Evolutionary conservation across 2,329 filamentous ascomycete species (phyloP).

Genomic region (Monosporascus sp.): DNA sequence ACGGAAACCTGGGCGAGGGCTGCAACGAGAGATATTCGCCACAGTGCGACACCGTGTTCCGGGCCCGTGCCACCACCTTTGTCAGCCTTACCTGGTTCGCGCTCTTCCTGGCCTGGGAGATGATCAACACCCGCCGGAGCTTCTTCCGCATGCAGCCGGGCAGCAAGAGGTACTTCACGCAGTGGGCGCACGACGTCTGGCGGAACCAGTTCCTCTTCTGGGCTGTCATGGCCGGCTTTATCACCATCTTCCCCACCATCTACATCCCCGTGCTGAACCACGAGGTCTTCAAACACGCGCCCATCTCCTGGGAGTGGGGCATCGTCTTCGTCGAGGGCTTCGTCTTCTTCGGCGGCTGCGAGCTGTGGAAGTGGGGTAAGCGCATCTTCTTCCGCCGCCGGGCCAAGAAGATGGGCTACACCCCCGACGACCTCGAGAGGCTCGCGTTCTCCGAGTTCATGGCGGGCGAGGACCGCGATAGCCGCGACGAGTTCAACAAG

Average conservation of each 20-base stretch:
- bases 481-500: slow-evolving; percentile 1
- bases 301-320: slow-evolving; percentile 59
- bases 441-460: slow-evolving; percentile 2
- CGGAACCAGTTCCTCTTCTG: slow-evolving; percentile 68
- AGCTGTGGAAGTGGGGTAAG: background rate
- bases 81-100: slow-evolving; percentile 72
- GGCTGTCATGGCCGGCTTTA: slow-evolving; percentile 46
- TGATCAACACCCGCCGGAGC: slow-evolving; percentile 65
- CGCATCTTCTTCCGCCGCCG: too few relatives aligned
- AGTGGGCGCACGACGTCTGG: slow-evolving; percentile 66
- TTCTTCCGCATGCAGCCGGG: slow-evolving; percentile 71
- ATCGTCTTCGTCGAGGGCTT: slow-evolving; percentile 46
- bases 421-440: slow-evolving; percentile 3
- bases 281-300: slow-evolving; percentile 54
- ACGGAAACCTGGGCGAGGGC: slow-evolving; percentile 46
- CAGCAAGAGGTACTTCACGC: slow-evolving; percentile 54
- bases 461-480: background rate
- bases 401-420: slow-evolving; percentile 4
- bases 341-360: background rate
- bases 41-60: slow-evolving; percentile 60
- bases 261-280: slow-evolving; percentile 58
- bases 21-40: slow-evolving; percentile 56
- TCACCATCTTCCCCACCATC: slow-evolving; percentile 45
- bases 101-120: slow-evolving; percentile 74
- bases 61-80: slow-evolving; percentile 68